These are phyloP conservation scores for Talaromyces trachyspermus DNA, from an alignment of 495 filamentous ascomycete species.

Conservation along the genomic window DNA sequence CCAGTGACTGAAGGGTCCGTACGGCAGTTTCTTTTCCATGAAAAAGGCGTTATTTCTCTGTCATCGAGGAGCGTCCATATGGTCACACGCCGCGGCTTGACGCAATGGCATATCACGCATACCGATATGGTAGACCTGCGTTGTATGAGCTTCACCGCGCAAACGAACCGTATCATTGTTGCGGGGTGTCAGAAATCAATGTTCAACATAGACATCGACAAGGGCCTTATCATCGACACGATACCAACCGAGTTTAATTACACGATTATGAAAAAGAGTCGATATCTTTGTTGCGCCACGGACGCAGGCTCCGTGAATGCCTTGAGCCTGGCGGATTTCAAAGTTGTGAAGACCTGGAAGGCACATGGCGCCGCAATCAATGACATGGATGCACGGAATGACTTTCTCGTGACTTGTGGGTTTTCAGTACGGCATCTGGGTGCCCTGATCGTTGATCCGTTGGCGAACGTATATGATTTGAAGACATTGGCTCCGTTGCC, in stretches of 20 bases:
- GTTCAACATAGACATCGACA: constrained; percentile 84
- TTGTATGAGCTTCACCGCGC: constrained; percentile 91
- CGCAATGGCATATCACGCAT: constrained; percentile 77
- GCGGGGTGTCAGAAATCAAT: constrained; percentile 81
- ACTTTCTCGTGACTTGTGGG: constrained; percentile 92
- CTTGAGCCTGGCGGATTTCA: constrained; percentile 69
- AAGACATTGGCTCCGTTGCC: constrained; percentile 77
- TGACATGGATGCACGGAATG: constrained; percentile 91
- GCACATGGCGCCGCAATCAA: constrained; percentile 77
- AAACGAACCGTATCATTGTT: constrained; percentile 75
- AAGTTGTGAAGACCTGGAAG: constrained; percentile 76
- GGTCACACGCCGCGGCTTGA: constrained; percentile 67
- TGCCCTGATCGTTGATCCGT: constrained; percentile 67
- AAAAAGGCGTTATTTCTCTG: constrained; percentile 76
- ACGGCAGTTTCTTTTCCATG: constrained; percentile 75
- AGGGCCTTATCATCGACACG: constrained; percentile 70
- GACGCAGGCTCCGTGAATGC: constrained; percentile 77
- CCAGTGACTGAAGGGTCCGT: constrained; percentile 59
- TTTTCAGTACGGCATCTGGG: constrained; percentile 66
- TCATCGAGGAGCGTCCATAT: constrained; percentile 77
- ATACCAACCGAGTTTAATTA: constrained; percentile 67
- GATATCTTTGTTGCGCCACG: constrained; percentile 88
- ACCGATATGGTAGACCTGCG: constrained; percentile 73
- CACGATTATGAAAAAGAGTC: constrained; percentile 81
- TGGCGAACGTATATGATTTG: constrained; percentile 91